Evolutionary conservation across 345 rosid species (phyloP), one percentile per base, ranked within the genome.

Genomic region (Syzygium jambos): DNA sequence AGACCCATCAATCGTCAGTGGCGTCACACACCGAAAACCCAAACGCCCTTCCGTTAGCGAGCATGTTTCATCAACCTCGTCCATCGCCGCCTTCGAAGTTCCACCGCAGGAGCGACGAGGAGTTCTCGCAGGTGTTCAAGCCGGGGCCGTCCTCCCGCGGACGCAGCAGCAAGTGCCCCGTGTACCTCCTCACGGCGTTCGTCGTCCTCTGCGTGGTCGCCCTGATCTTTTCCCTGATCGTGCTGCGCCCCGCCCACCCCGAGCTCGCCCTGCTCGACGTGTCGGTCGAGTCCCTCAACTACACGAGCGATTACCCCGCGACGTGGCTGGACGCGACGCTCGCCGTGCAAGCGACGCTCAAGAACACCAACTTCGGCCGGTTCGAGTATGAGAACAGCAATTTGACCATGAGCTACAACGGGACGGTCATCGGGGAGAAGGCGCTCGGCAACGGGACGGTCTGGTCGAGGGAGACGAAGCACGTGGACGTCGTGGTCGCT

Each of bases 351-450:
- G 12, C 63, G 61, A 68, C 52, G 5, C 29, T 90, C 38, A 34
- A 51, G 85, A 90, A 90, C 89, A 30, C 55, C n/a, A 90, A 90
- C 87, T 89, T 89, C 30, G 90, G 90, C 8, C 41, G 82, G 52
- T 89, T 87, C 82, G 88, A 86, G 51, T 85, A 21, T 30, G 78
- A 85, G 34, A 88, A 51, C 59, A 15, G 85, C 86, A 84, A 78
- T 7, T 65, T 85, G 16, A 59, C 53, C 27, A 30, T 90, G 43
- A 49, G 41, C 21, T 90, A 83, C 85, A 59, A 53, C 2, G 89
- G 88, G 11, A 34, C 54, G 2, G 12, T 65, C 13, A 30, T 88
- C 7, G 89, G 88, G n/a, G 85, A 68, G 84, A 30, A n/a, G 52
- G 83, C 15, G 56, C 57, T 88, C 4, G n/a, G 15, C 1, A 22